These are phyloP conservation scores for Aspergillus asperescens DNA, from an alignment of 495 filamentous ascomycete species.

Conservation along the genomic window DNA sequence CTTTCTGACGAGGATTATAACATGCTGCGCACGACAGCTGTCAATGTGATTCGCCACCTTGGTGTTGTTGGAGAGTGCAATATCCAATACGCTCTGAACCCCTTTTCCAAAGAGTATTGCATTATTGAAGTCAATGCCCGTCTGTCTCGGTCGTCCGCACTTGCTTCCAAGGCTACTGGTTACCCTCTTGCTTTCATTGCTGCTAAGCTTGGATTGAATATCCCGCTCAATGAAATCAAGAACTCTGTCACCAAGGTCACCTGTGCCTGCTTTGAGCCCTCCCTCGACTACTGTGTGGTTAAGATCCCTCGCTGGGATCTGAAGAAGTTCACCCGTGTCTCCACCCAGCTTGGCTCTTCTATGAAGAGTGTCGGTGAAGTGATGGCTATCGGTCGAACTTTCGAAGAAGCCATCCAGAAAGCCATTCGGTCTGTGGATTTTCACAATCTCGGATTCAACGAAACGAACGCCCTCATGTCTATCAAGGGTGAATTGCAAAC, in stretches of 20 bases:
- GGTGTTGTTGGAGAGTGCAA: slow-evolving; percentile 98
- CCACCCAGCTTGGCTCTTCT: slow-evolving; percentile 87
- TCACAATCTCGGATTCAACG: slow-evolving; percentile 92
- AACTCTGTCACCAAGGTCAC: slow-evolving; percentile 96
- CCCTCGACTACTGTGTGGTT: slow-evolving; percentile 95
- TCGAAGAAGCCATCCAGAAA: slow-evolving; percentile 98
- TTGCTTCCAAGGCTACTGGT: slow-evolving; percentile 96
- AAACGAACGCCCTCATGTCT: slow-evolving; percentile 87
- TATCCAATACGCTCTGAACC: slow-evolving; percentile 96
- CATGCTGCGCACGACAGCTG: slow-evolving; percentile 97
- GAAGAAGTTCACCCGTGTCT: slow-evolving; percentile 97
- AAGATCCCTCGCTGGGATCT: slow-evolving; percentile 99
- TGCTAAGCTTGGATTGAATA: slow-evolving; percentile 89
- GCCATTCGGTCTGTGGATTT: slow-evolving; percentile 93
- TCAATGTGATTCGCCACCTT: slow-evolving; percentile 96
- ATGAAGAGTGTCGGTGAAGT: slow-evolving; percentile 99
- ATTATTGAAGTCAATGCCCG: slow-evolving; percentile 99
- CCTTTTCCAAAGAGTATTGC: slow-evolving; percentile 94
- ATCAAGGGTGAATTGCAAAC: slow-evolving; percentile 95
- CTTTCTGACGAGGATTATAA: slow-evolving; percentile 98
- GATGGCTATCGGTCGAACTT: slow-evolving; percentile 95
- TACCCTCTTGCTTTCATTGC: slow-evolving; percentile 96
- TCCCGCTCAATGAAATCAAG: slow-evolving; percentile 92
- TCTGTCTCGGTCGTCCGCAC: slow-evolving; percentile 90
- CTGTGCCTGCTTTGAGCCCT: slow-evolving; percentile 98